These are phyloP conservation scores for Fusarium sp. DNA, from an alignment of 2,329 filamentous ascomycete species.

Conservation along the genomic window DNA sequence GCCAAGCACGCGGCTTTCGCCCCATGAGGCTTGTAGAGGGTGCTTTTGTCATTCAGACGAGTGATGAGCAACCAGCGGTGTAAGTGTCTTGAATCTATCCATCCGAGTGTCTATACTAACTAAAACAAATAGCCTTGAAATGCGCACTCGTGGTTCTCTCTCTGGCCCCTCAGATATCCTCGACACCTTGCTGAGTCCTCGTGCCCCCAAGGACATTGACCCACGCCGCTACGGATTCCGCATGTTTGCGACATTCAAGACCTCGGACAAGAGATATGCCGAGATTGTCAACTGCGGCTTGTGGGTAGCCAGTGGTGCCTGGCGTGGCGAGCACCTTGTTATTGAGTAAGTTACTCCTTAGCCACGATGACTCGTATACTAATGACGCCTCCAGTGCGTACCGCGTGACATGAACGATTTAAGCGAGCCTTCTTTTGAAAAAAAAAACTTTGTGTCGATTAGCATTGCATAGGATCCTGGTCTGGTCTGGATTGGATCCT, in stretches of 20 bases:
- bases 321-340: conserved; percentile 58
- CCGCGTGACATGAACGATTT: conserved; percentile 46
- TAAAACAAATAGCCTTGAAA: conserved; percentile 50
- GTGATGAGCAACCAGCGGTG: conserved; percentile 60
- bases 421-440: not conserved
- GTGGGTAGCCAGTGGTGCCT: conserved; percentile 63
- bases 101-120: not conserved
- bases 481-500: conserved; percentile 23
- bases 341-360: conserved; percentile 55
- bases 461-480: conserved; percentile 40
- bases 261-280: conserved; percentile 61
- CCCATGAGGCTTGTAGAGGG: conserved; percentile 60
- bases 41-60: conserved; percentile 62
- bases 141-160: conserved; percentile 61
- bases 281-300: conserved; percentile 63
- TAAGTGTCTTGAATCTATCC: conserved; percentile 40
- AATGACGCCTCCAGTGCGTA: conserved; percentile 46
- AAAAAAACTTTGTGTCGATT: conserved; percentile 9
- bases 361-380: conserved; percentile 9
- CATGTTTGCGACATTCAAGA: conserved; percentile 63
- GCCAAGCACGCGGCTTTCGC: conserved; percentile 55
- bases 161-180: conserved; percentile 60
- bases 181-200: conserved; percentile 54
- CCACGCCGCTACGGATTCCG: conserved; percentile 61
- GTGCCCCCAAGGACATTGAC: conserved; percentile 54